Conservation (phyloP, 148 eudicot genomes). For the Chenopodium suecicum region DNA sequence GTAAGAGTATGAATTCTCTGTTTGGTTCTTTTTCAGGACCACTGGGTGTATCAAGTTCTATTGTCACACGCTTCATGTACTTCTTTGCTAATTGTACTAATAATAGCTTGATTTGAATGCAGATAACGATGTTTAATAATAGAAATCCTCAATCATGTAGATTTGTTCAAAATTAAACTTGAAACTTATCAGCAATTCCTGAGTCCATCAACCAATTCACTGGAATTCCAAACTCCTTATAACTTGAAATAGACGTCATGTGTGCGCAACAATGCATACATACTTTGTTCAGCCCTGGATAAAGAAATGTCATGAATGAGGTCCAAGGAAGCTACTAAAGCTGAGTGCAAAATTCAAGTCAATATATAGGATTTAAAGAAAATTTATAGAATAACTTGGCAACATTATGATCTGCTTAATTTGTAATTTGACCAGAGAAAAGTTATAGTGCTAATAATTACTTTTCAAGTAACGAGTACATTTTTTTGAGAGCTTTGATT, state of each 20-base stretch:
- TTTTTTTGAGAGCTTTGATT: conserved; percentile 70
- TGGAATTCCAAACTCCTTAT: conserved; percentile 88
- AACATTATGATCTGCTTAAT: not conserved
- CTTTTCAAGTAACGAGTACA: conserved; percentile 98
- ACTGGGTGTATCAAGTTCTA: conserved; percentile 73
- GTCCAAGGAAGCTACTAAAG: not conserved
- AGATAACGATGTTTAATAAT: too few relatives aligned
- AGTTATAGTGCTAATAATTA: conserved; percentile 34
- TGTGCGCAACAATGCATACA: conserved; percentile 88
- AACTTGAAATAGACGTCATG: conserved; percentile 91
- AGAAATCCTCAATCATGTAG: too few relatives aligned
- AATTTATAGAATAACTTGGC: not conserved
- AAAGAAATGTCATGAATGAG: conserved; percentile 9
- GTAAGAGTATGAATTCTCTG: conserved; percentile 85
- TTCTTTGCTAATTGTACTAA: not conserved
- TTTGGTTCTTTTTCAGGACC: conserved; percentile 96
- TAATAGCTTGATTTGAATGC: too few relatives aligned
- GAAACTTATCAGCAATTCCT: conserved; percentile 55
- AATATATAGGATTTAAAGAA: not conserved
- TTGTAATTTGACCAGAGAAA: not conserved
- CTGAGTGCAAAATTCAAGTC: not conserved
- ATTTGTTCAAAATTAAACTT: too few relatives aligned
- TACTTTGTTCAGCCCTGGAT: conserved; percentile 86
- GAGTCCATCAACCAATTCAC: conserved; percentile 85
- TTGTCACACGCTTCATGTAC: conserved; percentile 93